Base-by-base conservation (phyloP, 2,329 filamentous ascomycete species). In the Cladosporium sp. region DNA sequence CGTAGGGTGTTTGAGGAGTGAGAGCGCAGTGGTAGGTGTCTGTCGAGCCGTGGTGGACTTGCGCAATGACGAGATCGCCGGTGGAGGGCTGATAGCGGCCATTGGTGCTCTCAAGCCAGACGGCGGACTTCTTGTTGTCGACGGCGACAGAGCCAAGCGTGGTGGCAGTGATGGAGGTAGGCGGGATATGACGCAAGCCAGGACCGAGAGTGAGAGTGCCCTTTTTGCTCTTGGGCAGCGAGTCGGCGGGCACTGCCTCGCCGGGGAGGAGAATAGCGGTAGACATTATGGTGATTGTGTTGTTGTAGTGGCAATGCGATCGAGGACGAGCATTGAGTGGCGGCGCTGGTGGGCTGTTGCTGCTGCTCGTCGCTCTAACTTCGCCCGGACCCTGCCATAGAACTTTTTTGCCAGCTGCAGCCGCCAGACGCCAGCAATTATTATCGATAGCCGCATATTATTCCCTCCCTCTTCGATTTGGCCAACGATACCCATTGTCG, bases 11-110 rank as follows among this genome's bases (percentile, higher is more conserved):
- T 68, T 85, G 78, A 8, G 82, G 81, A 28, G 90, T 88, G 55
- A 97, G 81, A 65, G 82, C 81, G 73, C 92, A 92, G 74, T 89
- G 87, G 80, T 90, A 97, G 71, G 84, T 83, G 67, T 97, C 94
- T 59, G 82, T 80, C 52, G 86, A 83, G 58, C 86, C 87, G 72
- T 88, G 89, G 69, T 89, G 85, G 66, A 97, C 82, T 64, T 90
- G 92, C 60, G 90, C 92, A 70, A 99, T 90, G 64, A 97, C 87
- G 50, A 96, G 84, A 73, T 99, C 94, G 70, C 88, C 88, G n/a
- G 83, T 78, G 17, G 85, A 82, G 12, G 94, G 91, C 37, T 85
- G 80, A 71, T 97, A 99, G 84, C 89, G 81, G 57, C 89, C 88
- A 64, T 86, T 84, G 20, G 65, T 51, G 63, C 81, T 85, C 70